Conservation (phyloP, 2,329 filamentous ascomycete genomes). For the Alternaria solani region DNA sequence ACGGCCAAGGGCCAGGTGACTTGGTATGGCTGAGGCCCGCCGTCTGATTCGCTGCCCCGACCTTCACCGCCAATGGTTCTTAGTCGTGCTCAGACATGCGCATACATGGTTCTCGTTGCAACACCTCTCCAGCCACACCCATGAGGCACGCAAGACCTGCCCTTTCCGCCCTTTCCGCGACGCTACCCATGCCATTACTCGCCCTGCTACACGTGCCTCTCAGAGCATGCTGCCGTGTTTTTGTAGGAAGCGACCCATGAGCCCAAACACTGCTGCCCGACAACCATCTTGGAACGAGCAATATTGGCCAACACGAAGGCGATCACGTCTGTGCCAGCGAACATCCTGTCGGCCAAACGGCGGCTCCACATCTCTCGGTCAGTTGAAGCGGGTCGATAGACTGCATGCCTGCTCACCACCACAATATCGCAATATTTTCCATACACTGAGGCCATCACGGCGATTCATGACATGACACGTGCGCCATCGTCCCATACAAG, state of each 20-base stretch:
- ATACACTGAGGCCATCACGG: not conserved
- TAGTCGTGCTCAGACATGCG: not conserved
- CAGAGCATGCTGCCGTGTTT: not conserved
- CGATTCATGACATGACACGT: conserved; percentile 1
- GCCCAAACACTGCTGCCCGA: not conserved
- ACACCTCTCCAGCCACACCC: conserved; percentile 10
- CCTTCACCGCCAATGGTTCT: conserved; percentile 10
- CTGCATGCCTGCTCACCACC: conserved; percentile 1
- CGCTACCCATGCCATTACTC: not conserved
- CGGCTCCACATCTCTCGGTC: conserved; percentile 3
- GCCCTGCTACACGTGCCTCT: not conserved
- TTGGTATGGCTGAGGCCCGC: not conserved
- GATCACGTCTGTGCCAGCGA: not conserved
- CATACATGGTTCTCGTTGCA: conserved; percentile 9
- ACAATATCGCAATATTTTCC: not conserved
- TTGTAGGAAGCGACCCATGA: not conserved
- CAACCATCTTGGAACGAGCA: not conserved
- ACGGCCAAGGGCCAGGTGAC: conserved; percentile 14
- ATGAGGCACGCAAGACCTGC: conserved; percentile 3
- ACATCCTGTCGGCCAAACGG: not conserved
- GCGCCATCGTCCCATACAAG: not conserved
- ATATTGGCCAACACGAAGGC: conserved; percentile 3
- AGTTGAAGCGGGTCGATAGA: not conserved
- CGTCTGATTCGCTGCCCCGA: conserved; percentile 1
- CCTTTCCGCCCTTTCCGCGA: not conserved